Evolutionary conservation across 1,284 basidiomycete species (phyloP).

Genomic region (Cryptococcus sp.): DNA sequence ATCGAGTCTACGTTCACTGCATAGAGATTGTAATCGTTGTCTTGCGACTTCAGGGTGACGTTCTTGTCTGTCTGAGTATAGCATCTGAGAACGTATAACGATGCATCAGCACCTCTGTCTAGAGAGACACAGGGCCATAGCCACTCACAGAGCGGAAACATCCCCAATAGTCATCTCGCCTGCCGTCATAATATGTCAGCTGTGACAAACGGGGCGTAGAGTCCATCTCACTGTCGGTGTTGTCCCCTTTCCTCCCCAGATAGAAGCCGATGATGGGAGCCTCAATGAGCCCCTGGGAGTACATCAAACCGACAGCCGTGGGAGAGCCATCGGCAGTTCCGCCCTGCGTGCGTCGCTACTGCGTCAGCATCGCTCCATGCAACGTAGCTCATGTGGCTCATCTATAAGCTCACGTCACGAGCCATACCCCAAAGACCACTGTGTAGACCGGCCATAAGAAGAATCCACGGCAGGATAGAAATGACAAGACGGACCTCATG

Average conservation of each 20-base stretch:
- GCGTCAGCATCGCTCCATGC: not conserved
- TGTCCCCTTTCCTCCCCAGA: slow-evolving; percentile 10
- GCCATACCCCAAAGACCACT: slow-evolving; percentile 6
- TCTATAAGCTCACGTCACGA: not conserved
- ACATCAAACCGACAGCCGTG: slow-evolving; percentile 9
- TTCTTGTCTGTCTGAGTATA: slow-evolving; percentile 12
- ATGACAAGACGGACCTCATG: slow-evolving; percentile 2
- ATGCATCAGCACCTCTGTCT: too few relatives aligned
- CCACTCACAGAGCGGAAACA: slow-evolving; percentile 4
- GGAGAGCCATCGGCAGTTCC: slow-evolving; percentile 1
- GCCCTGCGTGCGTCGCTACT: slow-evolving; percentile 1
- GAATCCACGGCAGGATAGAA: not conserved
- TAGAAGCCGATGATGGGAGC: slow-evolving; percentile 14
- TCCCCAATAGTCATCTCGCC: slow-evolving; percentile 11
- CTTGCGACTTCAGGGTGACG: not conserved
- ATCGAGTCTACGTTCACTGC: slow-evolving; percentile 8
- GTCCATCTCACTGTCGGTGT: slow-evolving; percentile 1
- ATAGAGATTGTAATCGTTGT: slow-evolving; percentile 5
- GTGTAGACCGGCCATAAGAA: not conserved
- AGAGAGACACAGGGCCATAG: slow-evolving; percentile 2
- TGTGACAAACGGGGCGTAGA: not conserved
- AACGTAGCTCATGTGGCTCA: not conserved
- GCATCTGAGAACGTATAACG: not conserved
- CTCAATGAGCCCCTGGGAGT: slow-evolving; percentile 1
- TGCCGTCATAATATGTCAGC: not conserved